Conservation (phyloP, 2,329 filamentous ascomycete genomes). For the Xylariaceae sp. region DNA sequence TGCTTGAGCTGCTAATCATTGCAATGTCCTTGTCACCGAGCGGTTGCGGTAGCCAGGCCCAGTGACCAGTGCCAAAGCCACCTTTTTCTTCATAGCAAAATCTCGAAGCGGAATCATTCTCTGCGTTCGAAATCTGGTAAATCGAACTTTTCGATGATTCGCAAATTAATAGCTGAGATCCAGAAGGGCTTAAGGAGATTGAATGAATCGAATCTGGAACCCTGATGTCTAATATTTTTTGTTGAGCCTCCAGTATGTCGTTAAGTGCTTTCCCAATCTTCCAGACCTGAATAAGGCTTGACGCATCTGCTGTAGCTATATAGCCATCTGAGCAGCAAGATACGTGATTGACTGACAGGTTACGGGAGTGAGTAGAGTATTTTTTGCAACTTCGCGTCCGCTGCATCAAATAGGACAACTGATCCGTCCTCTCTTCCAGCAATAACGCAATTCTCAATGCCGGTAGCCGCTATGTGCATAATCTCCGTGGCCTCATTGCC, state of each 20-base stretch:
- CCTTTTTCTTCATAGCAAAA: not conserved
- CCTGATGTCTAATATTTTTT: not conserved
- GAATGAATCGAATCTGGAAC: not conserved
- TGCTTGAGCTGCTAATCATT: not conserved
- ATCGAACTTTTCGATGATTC: not conserved
- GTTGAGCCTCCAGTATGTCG: not conserved
- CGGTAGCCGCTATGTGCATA: slow-evolving; percentile 2
- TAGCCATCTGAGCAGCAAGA: slow-evolving; percentile 4
- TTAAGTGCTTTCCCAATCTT: not conserved
- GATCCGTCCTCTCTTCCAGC: slow-evolving; percentile 1
- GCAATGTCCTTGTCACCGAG: not conserved
- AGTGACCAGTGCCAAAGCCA: not conserved
- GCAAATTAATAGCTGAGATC: slow-evolving; percentile 2
- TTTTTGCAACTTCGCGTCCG: not conserved
- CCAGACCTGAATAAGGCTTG: slow-evolving; percentile 3
- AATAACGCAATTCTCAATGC: not conserved
- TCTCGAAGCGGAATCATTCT: not conserved
- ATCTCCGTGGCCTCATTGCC: slow-evolving; percentile 1
- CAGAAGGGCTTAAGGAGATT: slow-evolving; percentile 1
- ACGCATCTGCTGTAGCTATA: slow-evolving; percentile 6
- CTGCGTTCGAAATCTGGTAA: slow-evolving; percentile 1
- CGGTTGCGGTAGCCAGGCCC: slow-evolving; percentile 5
- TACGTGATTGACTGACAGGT: slow-evolving; percentile 2
- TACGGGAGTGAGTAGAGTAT: not conserved
- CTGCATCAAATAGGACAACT: slow-evolving; percentile 4